Percentiles rank a stretch among this genome's conserved stretches.
These are phyloP conservation scores for Decorospora gaudefroyi DNA, from an alignment of 2,329 filamentous ascomycete species.

Conservation along the genomic window DNA sequence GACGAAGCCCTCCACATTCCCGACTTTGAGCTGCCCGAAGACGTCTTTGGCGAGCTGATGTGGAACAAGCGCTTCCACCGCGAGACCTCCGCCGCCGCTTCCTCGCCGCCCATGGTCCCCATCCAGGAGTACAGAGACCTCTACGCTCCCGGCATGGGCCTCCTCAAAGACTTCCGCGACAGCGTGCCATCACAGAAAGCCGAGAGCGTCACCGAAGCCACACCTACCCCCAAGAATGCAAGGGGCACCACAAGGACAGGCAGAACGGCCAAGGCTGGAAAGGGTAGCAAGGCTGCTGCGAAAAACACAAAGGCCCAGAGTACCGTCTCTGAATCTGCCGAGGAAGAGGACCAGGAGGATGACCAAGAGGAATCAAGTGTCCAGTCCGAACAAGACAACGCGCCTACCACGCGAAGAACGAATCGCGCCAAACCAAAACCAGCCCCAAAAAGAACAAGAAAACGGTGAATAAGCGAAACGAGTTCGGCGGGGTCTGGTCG, in stretches of 20 bases:
- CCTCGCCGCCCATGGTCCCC: slow-evolving; percentile 40
- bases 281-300: slow-evolving; percentile 28
- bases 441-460: slow-evolving; percentile 38
- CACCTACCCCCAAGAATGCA: slow-evolving; percentile 35
- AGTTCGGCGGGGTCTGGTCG: not conserved
- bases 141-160: slow-evolving; percentile 40
- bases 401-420: slow-evolving; percentile 41
- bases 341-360: slow-evolving; percentile 48
- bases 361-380: slow-evolving; percentile 39
- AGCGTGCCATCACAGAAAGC: slow-evolving; percentile 34
- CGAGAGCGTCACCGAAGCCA: slow-evolving; percentile 37
- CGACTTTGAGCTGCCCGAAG: slow-evolving; percentile 52
- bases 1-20: slow-evolving; percentile 39
- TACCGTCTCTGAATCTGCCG: slow-evolving; percentile 42
- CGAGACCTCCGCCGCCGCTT: slow-evolving; percentile 31
- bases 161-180: slow-evolving; percentile 40
- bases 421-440: slow-evolving; percentile 34
- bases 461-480: slow-evolving; percentile 12
- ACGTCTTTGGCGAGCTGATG: slow-evolving; percentile 51
- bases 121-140: slow-evolving; percentile 40
- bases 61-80: slow-evolving; percentile 49
- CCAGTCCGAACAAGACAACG: slow-evolving; percentile 41
- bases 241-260: slow-evolving; percentile 38
- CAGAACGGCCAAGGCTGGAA: slow-evolving; percentile 31
- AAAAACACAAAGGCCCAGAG: slow-evolving; percentile 42